phyloP scores from a whole-genome alignment of 345 rosid species.

The Mercurialis annua region DNA sequence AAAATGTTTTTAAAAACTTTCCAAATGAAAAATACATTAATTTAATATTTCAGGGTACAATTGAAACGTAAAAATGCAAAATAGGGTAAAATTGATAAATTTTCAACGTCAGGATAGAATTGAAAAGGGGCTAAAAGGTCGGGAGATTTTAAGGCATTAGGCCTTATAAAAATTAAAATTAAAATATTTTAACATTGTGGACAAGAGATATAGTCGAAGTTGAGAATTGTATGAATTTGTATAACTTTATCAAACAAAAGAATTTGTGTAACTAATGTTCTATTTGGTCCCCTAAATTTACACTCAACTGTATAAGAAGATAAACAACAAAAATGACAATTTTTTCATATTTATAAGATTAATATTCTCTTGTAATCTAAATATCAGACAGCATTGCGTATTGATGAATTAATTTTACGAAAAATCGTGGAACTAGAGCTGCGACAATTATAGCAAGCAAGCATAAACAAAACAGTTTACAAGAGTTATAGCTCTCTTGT shows the following conservation, averaged over 20 bases:
- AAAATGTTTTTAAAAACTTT: too few relatives aligned
- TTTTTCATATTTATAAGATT: slow-evolving; percentile 18
- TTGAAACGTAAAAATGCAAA: too few relatives aligned
- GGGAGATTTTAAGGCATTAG: too few relatives aligned
- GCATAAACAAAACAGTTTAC: slow-evolving; percentile 72
- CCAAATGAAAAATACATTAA: too few relatives aligned
- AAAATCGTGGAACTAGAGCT: slow-evolving; percentile 64
- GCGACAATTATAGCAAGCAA: slow-evolving; percentile 64
- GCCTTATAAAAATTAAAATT: too few relatives aligned
- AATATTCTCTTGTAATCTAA: slow-evolving; percentile 73
- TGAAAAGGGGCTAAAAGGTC: too few relatives aligned
- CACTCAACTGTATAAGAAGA: slow-evolving; percentile 28
- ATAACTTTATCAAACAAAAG: not conserved
- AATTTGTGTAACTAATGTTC: not conserved
- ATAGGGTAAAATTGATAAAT: too few relatives aligned
- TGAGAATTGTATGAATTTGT: not conserved
- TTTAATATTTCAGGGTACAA: too few relatives aligned
- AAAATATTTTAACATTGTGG: too few relatives aligned
- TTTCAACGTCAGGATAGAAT: too few relatives aligned
- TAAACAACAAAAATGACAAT: too few relatives aligned
- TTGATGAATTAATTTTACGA: slow-evolving; percentile 59
- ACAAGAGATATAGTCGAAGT: too few relatives aligned
- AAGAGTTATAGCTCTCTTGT: slow-evolving; percentile 68
- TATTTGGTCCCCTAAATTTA: slow-evolving; percentile 23
- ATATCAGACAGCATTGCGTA: slow-evolving; percentile 64